Percentiles rank a stretch among this genome's conserved stretches.
Evolutionary conservation across 768 basidiomycete species (phyloP).

Genomic region (Boletus rubroflammeus): DNA sequence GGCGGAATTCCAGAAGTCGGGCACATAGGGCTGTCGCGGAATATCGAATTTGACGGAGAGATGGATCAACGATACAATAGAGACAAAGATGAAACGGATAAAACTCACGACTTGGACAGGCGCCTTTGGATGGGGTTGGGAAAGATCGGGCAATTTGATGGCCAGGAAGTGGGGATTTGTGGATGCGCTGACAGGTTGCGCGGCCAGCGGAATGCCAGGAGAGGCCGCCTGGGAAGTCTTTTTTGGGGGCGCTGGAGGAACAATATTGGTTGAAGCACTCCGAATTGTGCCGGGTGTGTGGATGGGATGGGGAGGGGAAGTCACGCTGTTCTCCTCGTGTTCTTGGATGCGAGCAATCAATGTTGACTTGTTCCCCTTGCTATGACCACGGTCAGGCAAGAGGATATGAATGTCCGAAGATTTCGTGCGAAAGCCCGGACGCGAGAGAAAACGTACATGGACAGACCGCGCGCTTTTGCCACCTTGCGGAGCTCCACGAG

Average conservation of each 20-base stretch:
- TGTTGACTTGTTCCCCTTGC: conserved; percentile 57
- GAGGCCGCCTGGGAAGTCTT: conserved; percentile 30
- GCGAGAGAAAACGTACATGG: conserved; percentile 40
- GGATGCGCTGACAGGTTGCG: conserved; percentile 17
- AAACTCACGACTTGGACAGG: conserved; percentile 58
- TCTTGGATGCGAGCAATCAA: conserved; percentile 54
- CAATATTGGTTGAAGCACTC: conserved; percentile 23
- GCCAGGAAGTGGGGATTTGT: conserved; percentile 38
- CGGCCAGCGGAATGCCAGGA: conserved; percentile 42
- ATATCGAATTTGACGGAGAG: conserved; percentile 1
- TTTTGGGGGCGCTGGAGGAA: conserved; percentile 17
- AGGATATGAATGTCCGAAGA: not conserved
- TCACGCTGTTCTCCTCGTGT: conserved; percentile 37
- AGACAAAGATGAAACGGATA: conserved; percentile 3
- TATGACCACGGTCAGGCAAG: conserved; percentile 24
- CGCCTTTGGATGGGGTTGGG: conserved; percentile 38
- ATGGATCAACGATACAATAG: conserved; percentile 2
- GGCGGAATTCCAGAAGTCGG: conserved; percentile 59
- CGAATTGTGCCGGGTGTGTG: conserved; percentile 20
- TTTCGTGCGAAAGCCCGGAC: not conserved
- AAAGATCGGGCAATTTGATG: conserved; percentile 56
- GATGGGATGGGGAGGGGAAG: conserved; percentile 9
- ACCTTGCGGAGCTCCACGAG: conserved; percentile 49
- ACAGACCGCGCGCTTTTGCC: conserved; percentile 52
- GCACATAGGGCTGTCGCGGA: conserved; percentile 49